Conservation (phyloP, 768 basidiomycete species). For the Psilocybe cyanescens region DNA sequence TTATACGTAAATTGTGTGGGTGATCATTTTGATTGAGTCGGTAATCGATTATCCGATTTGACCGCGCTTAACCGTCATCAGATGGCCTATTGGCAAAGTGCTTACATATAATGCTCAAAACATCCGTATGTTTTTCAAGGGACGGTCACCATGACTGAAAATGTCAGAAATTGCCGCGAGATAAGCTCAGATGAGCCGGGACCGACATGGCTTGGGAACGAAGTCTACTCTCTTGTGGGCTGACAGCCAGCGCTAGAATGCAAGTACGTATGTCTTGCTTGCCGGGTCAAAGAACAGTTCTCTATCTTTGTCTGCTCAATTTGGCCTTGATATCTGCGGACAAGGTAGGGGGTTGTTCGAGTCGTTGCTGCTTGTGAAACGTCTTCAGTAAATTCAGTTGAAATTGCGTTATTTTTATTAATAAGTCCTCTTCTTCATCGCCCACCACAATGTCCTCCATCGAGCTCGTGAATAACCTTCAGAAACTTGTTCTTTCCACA, state of each 20-base stretch:
- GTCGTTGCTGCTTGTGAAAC: no score
- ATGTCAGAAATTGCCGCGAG: not conserved
- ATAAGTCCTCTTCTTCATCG: not conserved
- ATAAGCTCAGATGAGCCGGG: not conserved
- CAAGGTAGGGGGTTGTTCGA: no score
- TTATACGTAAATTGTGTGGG: not conserved
- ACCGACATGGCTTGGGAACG: not conserved
- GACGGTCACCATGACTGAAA: not conserved
- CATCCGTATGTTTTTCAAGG: not conserved
- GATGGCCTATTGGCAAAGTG: not conserved
- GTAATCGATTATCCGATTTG: not conserved
- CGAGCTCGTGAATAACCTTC: not conserved
- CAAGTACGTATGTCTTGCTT: no score
- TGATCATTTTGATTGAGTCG: no score
- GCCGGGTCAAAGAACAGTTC: not conserved
- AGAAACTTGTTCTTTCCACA: not conserved
- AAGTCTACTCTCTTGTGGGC: not conserved
- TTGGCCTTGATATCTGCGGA: no score
- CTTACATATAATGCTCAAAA: not conserved
- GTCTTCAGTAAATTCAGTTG: not conserved
- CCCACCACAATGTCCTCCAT: not conserved
- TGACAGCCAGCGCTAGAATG: not conserved
- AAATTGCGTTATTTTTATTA: not conserved
- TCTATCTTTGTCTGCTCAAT: not conserved
- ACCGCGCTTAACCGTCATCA: not conserved